These are phyloP conservation scores for Mucuna pruriens DNA, from an alignment of 306 rosid species.

Conservation along the genomic window DNA sequence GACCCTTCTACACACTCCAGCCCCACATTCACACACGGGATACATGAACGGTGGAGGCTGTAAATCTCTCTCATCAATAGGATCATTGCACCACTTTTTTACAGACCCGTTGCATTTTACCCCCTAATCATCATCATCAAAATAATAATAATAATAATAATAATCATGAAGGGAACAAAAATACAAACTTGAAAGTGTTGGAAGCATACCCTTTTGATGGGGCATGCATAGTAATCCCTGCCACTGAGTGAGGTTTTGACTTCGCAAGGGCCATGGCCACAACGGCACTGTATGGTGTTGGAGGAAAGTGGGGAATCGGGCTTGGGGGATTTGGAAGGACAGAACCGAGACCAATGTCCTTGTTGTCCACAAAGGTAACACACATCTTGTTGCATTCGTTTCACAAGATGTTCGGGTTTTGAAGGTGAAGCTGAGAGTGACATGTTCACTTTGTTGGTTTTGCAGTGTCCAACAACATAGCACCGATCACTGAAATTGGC, in stretches of 20 bases:
- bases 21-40: slow-evolving; percentile 47
- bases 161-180: neutral
- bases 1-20: slow-evolving; percentile 49
- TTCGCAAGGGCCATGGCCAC: slow-evolving; percentile 43
- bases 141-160: neutral
- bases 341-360: slow-evolving; percentile 25
- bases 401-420: neutral
- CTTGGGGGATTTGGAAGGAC: neutral
- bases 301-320: neutral
- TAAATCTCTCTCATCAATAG: slow-evolving; percentile 1
- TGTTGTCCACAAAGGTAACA: neutral
- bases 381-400: neutral
- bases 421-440: neutral
- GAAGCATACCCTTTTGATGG: slow-evolving; percentile 47
- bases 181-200: neutral
- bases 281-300: slow-evolving; percentile 26
- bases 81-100: slow-evolving; percentile 37
- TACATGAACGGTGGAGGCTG: slow-evolving; percentile 42
- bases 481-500: too few species aligned
- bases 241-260: neutral
- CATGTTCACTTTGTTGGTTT: neutral
- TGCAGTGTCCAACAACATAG: too few species aligned
- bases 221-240: slow-evolving; percentile 46
- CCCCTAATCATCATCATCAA: slow-evolving; percentile 30
- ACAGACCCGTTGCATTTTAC: neutral